Evolutionary conservation across 2,329 filamentous ascomycete species (phyloP).

Genomic region (Dichotomopilus funicola): DNA sequence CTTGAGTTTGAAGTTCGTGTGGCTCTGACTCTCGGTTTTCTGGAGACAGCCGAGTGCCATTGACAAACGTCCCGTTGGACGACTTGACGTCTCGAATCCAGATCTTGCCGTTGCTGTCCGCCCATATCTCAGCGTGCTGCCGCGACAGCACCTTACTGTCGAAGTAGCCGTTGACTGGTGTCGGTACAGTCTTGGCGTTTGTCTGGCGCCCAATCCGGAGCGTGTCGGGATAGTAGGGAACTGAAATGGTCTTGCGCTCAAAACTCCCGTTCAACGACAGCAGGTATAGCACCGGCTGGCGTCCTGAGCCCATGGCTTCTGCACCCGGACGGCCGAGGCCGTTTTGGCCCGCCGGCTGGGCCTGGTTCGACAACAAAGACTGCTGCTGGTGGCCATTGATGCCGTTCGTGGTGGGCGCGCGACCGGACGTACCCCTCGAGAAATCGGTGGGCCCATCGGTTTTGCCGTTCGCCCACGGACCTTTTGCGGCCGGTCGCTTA

Average conservation of each 20-base stretch:
- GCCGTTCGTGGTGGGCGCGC: slow-evolving; percentile 36
- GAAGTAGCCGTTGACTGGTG: slow-evolving; percentile 87
- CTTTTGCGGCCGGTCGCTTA: slow-evolving; percentile 47
- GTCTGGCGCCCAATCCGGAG: slow-evolving; percentile 93
- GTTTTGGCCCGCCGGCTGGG: slow-evolving; percentile 36
- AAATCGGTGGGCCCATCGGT: slow-evolving; percentile 43
- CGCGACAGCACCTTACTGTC: slow-evolving; percentile 96
- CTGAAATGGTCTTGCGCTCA: slow-evolving; percentile 90
- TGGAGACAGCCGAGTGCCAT: slow-evolving; percentile 78
- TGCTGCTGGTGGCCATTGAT: slow-evolving; percentile 40
- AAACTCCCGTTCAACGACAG: slow-evolving; percentile 93
- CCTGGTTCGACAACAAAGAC: slow-evolving; percentile 33
- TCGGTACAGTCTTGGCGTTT: slow-evolving; percentile 91
- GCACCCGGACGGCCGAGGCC: slow-evolving; percentile 57
- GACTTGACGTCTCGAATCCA: slow-evolving; percentile 98
- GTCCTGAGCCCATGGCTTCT: slow-evolving; percentile 53
- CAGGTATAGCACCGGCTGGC: slow-evolving; percentile 73
- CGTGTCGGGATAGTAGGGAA: slow-evolving; percentile 90
- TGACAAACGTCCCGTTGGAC: slow-evolving; percentile 97
- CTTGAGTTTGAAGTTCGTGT: slow-evolving; percentile 83
- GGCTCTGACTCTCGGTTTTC: slow-evolving; percentile 97
- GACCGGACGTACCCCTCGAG: slow-evolving; percentile 34
- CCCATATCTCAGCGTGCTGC: slow-evolving; percentile 95
- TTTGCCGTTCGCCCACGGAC: slow-evolving; percentile 44
- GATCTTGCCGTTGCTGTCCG: slow-evolving; percentile 76